Evolutionary conservation across 2,329 filamentous ascomycete genomes (phyloP).

Genomic region (Phaeosphaeria sp.): DNA sequence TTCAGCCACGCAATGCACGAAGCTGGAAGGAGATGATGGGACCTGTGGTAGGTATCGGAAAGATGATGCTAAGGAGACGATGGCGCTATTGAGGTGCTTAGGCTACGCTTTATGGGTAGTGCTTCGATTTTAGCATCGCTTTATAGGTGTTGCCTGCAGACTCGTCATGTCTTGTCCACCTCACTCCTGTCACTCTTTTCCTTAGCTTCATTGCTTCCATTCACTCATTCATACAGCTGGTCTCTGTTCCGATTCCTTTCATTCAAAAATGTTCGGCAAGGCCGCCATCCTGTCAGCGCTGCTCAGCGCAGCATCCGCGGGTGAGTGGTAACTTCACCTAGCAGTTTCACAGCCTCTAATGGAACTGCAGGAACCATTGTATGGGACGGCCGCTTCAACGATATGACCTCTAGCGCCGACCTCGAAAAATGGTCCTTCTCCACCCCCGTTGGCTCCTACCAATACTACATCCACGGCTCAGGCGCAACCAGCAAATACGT

Average conservation of each 20-base stretch:
- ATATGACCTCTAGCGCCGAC: constrained; percentile 61
- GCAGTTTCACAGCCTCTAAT: background rate
- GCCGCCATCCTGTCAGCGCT: constrained; percentile 39
- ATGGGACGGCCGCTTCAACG: constrained; percentile 73
- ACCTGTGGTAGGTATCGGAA: constrained; percentile 8
- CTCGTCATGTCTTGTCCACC: constrained; percentile 8
- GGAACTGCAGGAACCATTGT: constrained; percentile 53
- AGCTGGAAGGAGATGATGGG: constrained; percentile 5
- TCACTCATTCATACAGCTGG: constrained; percentile 28
- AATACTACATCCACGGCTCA: constrained; percentile 77
- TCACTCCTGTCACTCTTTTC: constrained; percentile 30
- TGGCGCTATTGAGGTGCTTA: constrained; percentile 5
- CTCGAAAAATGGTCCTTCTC: constrained; percentile 69
- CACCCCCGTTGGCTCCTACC: constrained; percentile 72
- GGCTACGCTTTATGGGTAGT: constrained; percentile 12
- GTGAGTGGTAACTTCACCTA: constrained; percentile 10
- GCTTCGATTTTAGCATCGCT: constrained; percentile 8
- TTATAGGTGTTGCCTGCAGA: constrained; percentile 14
- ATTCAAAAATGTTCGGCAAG: constrained; percentile 41
- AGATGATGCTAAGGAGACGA: background rate
- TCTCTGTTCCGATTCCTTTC: constrained; percentile 26
- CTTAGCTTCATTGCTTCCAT: constrained; percentile 15
- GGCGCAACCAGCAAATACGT: constrained; percentile 65
- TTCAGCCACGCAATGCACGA: constrained; percentile 9
- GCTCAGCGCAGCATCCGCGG: constrained; percentile 41